Conservation (phyloP, 768 basidiomycete genomes). For the Lepiota subincarnata region DNA sequence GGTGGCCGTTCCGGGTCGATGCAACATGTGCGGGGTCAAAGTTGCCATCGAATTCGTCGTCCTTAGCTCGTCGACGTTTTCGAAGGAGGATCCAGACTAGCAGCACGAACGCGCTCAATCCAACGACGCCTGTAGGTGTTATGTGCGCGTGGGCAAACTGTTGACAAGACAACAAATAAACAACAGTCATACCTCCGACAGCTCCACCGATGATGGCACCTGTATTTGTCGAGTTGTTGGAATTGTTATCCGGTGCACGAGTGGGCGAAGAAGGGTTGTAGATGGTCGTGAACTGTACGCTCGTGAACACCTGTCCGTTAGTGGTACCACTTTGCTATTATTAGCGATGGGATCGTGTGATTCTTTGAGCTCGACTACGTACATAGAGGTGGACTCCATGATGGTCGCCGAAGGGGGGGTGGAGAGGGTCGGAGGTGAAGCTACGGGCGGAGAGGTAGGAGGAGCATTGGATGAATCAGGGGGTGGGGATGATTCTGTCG, state of each 20-base stretch:
- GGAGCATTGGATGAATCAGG: neutral
- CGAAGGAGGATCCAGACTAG: slow-evolving; percentile 24
- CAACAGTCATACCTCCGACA: slow-evolving; percentile 38
- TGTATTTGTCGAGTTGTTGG: slow-evolving; percentile 18
- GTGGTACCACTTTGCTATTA: slow-evolving; percentile 10
- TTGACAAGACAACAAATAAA: neutral
- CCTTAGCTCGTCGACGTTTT: slow-evolving; percentile 19
- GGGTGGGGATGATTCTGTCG: too few species aligned
- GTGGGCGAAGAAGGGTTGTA: slow-evolving; percentile 23
- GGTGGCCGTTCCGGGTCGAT: neutral
- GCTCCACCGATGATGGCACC: slow-evolving; percentile 49
- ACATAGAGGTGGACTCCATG: slow-evolving; percentile 1
- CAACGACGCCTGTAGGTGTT: slow-evolving; percentile 27
- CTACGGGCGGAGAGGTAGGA: neutral
- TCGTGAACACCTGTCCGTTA: slow-evolving; percentile 27
- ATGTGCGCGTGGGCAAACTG: neutral
- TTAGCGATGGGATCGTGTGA: neutral
- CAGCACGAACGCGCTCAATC: slow-evolving; percentile 19
- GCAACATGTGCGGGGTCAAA: slow-evolving; percentile 31
- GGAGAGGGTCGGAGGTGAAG: neutral
- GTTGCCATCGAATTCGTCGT: slow-evolving; percentile 35
- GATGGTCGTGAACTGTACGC: slow-evolving; percentile 21
- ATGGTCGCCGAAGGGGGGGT: neutral
- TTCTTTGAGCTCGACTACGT: neutral
- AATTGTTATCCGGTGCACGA: slow-evolving; percentile 13